Evolutionary conservation across 805 yeast species (phyloP).

Genomic region (Saccharomycopsis malanga): DNA sequence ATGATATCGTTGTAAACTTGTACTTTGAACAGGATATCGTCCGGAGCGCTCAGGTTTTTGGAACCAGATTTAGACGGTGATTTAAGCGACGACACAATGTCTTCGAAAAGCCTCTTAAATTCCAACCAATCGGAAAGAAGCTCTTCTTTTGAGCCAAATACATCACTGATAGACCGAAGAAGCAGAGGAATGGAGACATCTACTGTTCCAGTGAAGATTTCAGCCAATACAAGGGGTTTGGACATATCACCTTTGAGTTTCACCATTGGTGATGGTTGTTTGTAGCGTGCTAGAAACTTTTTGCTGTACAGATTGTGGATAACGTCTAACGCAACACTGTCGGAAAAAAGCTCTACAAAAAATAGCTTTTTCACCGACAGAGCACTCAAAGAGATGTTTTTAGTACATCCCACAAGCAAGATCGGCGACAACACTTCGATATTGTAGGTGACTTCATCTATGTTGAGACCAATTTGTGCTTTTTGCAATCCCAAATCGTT

Average conservation of each 20-base stretch:
- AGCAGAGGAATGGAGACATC: constrained; percentile 9
- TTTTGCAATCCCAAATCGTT: too few species aligned
- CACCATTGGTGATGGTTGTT: neutral
- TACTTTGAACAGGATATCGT: constrained; percentile 5
- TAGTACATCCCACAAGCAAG: constrained; percentile 6
- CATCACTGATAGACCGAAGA: constrained; percentile 13
- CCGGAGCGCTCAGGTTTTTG: neutral
- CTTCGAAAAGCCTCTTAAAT: neutral
- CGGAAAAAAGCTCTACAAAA: neutral
- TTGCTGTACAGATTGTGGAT: constrained; percentile 20
- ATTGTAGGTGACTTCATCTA: too few species aligned
- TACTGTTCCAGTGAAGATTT: constrained; percentile 1
- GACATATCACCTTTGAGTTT: neutral
- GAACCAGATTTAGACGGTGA: neutral
- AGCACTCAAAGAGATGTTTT: neutral
- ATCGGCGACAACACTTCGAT: constrained; percentile 19
- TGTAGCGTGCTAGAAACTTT: constrained; percentile 10
- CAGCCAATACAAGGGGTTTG: constrained; percentile 1
- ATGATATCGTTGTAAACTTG: neutral
- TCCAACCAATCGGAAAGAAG: constrained; percentile 5
- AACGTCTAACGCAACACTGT: constrained; percentile 4
- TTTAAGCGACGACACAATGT: neutral
- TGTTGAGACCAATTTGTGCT: too few species aligned
- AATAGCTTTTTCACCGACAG: neutral
- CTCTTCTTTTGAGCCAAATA: constrained; percentile 7